Conservation (phyloP, 768 basidiomycete species). For the Cystoderma amianthinum region DNA sequence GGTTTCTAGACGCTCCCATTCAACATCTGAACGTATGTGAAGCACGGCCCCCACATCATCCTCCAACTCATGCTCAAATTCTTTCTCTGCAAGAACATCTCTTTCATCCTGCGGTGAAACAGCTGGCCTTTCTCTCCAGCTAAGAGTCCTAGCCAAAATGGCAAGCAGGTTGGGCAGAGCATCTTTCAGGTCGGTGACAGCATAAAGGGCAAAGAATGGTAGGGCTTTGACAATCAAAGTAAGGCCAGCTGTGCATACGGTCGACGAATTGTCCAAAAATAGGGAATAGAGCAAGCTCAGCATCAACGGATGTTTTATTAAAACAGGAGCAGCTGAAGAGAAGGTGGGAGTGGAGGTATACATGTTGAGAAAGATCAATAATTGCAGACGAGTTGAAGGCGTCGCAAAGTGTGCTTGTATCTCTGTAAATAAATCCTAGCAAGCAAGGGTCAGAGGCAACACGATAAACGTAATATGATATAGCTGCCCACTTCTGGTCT, state of each 20-base stretch:
- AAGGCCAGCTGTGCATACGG: constrained; percentile 56
- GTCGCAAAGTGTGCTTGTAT: constrained; percentile 54
- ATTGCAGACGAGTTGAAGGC: constrained; percentile 61
- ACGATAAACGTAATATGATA: constrained; percentile 1
- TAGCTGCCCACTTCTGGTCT: constrained; percentile 51
- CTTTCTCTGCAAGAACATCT: constrained; percentile 22
- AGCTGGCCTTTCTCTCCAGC: constrained; percentile 59
- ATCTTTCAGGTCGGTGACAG: constrained; percentile 44
- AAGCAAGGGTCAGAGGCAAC: too few relatives aligned
- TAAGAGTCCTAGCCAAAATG: constrained; percentile 64
- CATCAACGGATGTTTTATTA: constrained; percentile 61
- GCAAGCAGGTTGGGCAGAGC: constrained; percentile 61
- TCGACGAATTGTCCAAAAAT: constrained; percentile 70
- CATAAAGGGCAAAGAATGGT: constrained; percentile 66
- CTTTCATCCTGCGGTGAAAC: constrained; percentile 17
- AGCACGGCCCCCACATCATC: constrained; percentile 28
- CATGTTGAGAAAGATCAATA: constrained; percentile 58
- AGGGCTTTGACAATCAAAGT: constrained; percentile 63
- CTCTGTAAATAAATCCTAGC: constrained; percentile 70
- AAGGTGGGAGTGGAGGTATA: constrained; percentile 54
- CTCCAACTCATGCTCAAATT: constrained; percentile 32
- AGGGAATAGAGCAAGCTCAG: constrained; percentile 60
- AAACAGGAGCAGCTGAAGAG: constrained; percentile 33
- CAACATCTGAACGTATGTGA: constrained; percentile 44
- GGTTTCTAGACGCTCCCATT: constrained; percentile 63